A percentile compares a stretch with the other conserved stretches of the same genome.
Evolutionary conservation across 2,329 filamentous ascomycete genomes (phyloP).

Genomic region (Neophaeococcomyces aloes): DNA sequence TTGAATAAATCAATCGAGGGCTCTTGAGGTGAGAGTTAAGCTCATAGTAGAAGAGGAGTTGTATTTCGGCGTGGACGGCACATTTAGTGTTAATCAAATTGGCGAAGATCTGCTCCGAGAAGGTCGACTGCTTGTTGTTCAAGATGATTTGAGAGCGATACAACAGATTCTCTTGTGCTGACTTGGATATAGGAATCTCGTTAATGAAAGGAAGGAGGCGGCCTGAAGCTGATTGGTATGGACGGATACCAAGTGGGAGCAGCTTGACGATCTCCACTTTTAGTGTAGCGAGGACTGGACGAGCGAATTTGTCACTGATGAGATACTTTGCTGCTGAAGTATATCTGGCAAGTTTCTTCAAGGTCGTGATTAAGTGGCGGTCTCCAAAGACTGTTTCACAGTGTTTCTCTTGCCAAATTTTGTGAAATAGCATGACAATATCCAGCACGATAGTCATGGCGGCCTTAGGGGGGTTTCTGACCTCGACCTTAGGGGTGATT

Average conservation of each 20-base stretch:
- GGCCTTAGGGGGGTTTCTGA: background rate
- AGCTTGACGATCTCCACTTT: conserved; percentile 4
- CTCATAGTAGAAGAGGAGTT: conserved; percentile 14
- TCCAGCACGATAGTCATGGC: background rate
- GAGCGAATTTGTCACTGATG: background rate
- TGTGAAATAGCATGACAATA: background rate
- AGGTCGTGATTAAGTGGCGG: background rate
- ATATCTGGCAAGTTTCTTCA: conserved; percentile 1
- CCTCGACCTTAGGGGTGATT: no score
- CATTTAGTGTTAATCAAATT: conserved; percentile 1
- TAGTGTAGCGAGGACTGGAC: background rate
- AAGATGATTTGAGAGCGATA: background rate
- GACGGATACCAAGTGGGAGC: background rate
- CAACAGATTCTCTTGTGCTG: background rate
- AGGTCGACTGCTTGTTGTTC: background rate
- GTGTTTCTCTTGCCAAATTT: background rate
- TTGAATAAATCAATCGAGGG: conserved; percentile 12
- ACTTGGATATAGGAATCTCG: background rate
- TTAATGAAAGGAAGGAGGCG: background rate
- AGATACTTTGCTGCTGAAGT: background rate
- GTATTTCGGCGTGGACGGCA: conserved; percentile 11
- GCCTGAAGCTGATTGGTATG: background rate
- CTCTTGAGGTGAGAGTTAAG: background rate
- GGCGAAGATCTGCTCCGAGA: background rate
- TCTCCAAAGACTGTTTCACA: background rate